phyloP scores from a whole-genome alignment of 306 rosid species.

The Cicer yamashitae region DNA sequence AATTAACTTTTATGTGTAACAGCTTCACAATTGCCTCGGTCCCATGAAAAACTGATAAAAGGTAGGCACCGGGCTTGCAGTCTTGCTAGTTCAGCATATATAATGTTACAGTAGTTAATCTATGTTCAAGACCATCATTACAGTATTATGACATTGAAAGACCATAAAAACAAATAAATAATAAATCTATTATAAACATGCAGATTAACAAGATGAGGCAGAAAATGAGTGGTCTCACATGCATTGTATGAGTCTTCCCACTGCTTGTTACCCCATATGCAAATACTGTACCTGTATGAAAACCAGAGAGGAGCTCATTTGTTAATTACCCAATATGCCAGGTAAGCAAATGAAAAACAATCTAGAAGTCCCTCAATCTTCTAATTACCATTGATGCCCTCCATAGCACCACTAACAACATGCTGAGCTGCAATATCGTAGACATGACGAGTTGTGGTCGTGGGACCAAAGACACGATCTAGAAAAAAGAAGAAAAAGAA shows the following conservation, averaged over 20 bases:
- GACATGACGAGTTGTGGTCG: constrained; percentile 96
- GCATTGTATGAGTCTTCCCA: constrained; percentile 99
- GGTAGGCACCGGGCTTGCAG: neutral
- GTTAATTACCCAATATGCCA: constrained; percentile 38
- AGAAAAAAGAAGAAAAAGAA: constrained; percentile 46
- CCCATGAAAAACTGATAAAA: constrained; percentile 8
- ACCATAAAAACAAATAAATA: too few relatives aligned
- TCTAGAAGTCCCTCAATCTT: constrained; percentile 38
- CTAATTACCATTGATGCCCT: constrained; percentile 88
- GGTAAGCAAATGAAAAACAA: constrained; percentile 42
- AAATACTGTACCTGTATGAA: constrained; percentile 83
- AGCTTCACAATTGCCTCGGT: constrained; percentile 11
- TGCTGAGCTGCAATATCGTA: constrained; percentile 97
- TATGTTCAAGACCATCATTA: constrained; percentile 17
- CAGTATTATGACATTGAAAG: neutral
- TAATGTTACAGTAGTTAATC: neutral
- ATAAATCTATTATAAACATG: too few relatives aligned
- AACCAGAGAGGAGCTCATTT: constrained; percentile 42
- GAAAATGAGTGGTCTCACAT: constrained; percentile 65
- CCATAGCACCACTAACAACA: constrained; percentile 92
- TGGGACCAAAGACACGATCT: constrained; percentile 98
- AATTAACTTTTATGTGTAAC: constrained; percentile 30
- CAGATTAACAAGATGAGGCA: constrained; percentile 35
- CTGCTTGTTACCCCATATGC: constrained; percentile 99
- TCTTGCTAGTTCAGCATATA: constrained; percentile 23